Evolutionary conservation across 2,329 filamentous ascomycete species (phyloP), one percentile per base, ranked within the genome.

Genomic region (Fusarium sp.): DNA sequence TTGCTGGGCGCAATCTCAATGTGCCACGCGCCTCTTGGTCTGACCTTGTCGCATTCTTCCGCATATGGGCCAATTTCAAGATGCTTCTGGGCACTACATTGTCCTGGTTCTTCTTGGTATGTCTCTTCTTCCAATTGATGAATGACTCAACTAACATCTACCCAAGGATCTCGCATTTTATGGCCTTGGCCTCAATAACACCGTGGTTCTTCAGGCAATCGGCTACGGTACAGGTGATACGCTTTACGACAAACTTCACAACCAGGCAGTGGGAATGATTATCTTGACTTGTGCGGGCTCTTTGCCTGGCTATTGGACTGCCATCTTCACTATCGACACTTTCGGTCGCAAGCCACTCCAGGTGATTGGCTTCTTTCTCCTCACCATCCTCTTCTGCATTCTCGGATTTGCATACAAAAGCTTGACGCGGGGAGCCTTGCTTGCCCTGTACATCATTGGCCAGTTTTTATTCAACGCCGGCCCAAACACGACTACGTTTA

Each of bases 281-380:
- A 92, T 95, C 65, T 80, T 95, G 29, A 86, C 91, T 64, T 92
- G 90, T 72, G 92, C 92, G 6, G 92, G 92, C 36, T 89, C 91
- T 13, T 87, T 95, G 4, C 92, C 92, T 0, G 92, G 92, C 11
- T 95, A 94, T 81, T 93, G 91, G 91, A 85, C 90, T 9, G 91
- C 91, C 2, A 87, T 94, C 27, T 83, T 90, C 11, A 88, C 87
- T 1, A 87, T 93, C 64, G 92, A 95, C 78, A 92, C 86, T 1
- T 72, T 94, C 14, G 92, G 92, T 9, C 90, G 92, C 64, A 94
- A 93, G 79, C 86, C 91, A 1, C 89, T 96, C 25, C 93, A 93
- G 77, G 77, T 91, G 2, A 75, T 85, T 46, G 89, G 89, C 14
- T 91, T 91, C 76, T 70, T 83, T 2, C 74, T 90, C 14, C 81